Base-by-base conservation (phyloP, 495 filamentous ascomycete species). In the Rostrohypoxylon terebratum region DNA sequence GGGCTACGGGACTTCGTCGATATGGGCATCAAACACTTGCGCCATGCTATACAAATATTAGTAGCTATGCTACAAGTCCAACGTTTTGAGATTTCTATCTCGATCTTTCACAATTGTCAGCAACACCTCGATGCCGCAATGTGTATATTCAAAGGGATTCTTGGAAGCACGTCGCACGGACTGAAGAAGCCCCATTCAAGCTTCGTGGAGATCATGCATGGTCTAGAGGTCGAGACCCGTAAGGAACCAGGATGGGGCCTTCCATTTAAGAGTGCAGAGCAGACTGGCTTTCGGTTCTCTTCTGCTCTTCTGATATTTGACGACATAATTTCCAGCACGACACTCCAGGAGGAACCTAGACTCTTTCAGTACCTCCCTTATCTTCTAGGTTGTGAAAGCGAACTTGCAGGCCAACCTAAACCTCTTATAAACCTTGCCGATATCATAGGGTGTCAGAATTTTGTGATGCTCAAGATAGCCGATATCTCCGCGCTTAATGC, bases 221-320 rank as follows among this genome's bases (percentile, higher is more conserved):
- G 76, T 3, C 54, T 83, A 20, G 77, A 28, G 80, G 8, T 76
- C 80, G 11, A 63, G 75, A 7, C 57, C 16, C 76, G 16, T 34
- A 73, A 76, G 45, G 68, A 77, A 28, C n/a, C n/a, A n/a, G n/a
- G n/a, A n/a, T n/a, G n/a, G n/a, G n/a, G n/a, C n/a, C n/a, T n/a
- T n/a, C n/a, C n/a, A 25, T 76, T 80, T n/a, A 81, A 77, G 63
- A 85, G 77, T 23, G 74, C 85, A 7, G 84, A 86, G 50, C 85
- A 88, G 69, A 81, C 85, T 0, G 83, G 83, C 20, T 82, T 88
- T 59, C 80, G 81, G 14, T 89, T 89, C 75, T 86, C 79, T n/a
- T 80, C 84, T 4, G 75, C 84, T 4, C 75, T 84, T 36, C 72
- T 87, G 28, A 72, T 87, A 13, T 75, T 84, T 13, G 81, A 83